Base-by-base conservation (phyloP, 2,329 filamentous ascomycete genomes). In the Tolypocladium ovalisporum region DNA sequence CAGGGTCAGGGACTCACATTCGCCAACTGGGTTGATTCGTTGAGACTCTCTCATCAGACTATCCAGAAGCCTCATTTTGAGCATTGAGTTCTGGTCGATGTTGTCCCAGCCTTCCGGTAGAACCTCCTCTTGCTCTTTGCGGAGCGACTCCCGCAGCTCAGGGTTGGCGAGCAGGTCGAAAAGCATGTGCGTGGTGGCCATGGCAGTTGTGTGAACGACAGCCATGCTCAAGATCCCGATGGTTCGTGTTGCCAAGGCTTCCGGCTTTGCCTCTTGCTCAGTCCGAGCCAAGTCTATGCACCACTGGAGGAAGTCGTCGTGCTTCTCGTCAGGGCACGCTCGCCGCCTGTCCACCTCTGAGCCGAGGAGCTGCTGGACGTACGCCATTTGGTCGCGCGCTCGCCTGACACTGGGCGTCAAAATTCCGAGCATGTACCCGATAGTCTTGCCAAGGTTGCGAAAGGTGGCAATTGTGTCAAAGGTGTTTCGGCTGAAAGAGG, bases 31-130 rank as follows among this genome's bases (percentile, higher is more conserved):
- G 34, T 62, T 62, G 52, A 62, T 39, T 1, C 61, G 58, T 42
- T 62, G 61, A 12, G 61, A 62, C 47, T 62, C 61, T 29, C 59
- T 57, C 61, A 62, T 62, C 22, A 65, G 51, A 29, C 61, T 62
- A 47, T 63, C 61, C 22, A 65, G 56, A 13, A 61, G 57, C 40
- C 59, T 65, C 58, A 61, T 58, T 29, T 62, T 55, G 6, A 64
- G 62, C 54, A 62, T 61, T 9, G 59, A 52, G 39, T 64, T 61
- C 27, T 60, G 60, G 34, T 36, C 53, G 36, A 61, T 60, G 1
- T n/a, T 13, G 13, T 5, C 22, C 58, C 60, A 61, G 10, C 58
- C 60, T 1, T 53, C 29, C 2, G 55, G 54, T 22, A 62, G 29
- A 2, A 60, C 15, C 8, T 37, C 29, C 15, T 58, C 9, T 47